Base-by-base conservation (phyloP, 805 yeast genomes). In the Saccharomycopsis sp. region DNA sequence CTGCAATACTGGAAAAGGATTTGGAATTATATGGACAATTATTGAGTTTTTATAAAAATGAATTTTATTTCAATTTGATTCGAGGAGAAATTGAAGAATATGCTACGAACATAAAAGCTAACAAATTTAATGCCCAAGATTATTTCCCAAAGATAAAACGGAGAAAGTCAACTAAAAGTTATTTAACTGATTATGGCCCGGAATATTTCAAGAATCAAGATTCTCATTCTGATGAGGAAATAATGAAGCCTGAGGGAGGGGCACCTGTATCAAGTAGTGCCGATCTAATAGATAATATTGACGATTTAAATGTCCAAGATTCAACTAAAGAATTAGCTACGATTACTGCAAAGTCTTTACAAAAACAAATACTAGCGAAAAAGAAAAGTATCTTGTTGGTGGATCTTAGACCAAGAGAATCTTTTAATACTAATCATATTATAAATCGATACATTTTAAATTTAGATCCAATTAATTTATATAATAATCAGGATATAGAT, bases 131-230 rank as follows among this genome's bases (percentile, higher is more conserved):
- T 36, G 41, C 40, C 20, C 20, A 29, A n/a, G 39, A 39, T 22
- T 43, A 39, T 34, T 43, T 46, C 34, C 52, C 52, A 2, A 42
- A 27, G 11, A 46, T 49, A 11, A 40, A 38, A 38, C 45, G 37
- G 32, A 26, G 51, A 24, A 42, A 38, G 35, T 40, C 45, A 17
- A 49, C 50, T 7, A 49, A 45, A 21, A 49, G 52, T 33, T 49
- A 49, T 29, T 40, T 49, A 24, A 49, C 52, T 8, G 52, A 49
- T 29, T 49, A 49, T 34, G 52, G 52, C 3, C 52, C 52, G 3
- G 52, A 49, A 32, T 42, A 47, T 31, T 43, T 45, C 24, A 36
- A 45, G 7, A 31, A 44, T 13, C 40, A 41, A 35, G 50, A 34
- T 17, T 19, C 38, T 2, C 31, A 45, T 21, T 28, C 31, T 11